A percentile compares a stretch with the other conserved stretches of the same genome.
phyloP scores from a whole-genome alignment of 1,284 basidiomycete genomes.

The Ustilago sp. region DNA sequence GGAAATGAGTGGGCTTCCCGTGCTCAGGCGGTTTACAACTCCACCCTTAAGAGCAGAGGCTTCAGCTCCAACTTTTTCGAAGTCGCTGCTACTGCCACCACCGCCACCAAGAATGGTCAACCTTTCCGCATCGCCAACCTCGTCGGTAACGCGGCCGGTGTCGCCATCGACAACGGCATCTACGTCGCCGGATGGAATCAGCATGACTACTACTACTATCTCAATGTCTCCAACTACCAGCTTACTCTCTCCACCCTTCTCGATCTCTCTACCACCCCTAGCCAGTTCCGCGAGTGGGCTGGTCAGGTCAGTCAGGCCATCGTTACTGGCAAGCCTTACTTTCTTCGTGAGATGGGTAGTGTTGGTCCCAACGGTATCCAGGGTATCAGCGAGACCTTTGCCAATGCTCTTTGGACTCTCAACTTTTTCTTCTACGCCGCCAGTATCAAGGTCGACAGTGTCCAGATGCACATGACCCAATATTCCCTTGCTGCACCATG shows the following conservation, averaged over 20 bases:
- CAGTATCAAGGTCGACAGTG: conserved; percentile 50
- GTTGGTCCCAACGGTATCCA: conserved; percentile 55
- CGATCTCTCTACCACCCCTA: conserved; percentile 43
- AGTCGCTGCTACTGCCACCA: conserved; percentile 58
- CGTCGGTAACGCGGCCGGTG: conserved; percentile 46
- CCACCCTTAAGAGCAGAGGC: conserved; percentile 35
- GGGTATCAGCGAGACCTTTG: conserved; percentile 60
- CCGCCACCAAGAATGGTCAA: conserved; percentile 53
- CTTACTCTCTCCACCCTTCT: conserved; percentile 46
- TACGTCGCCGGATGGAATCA: conserved; percentile 63
- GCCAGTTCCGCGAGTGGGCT: conserved; percentile 54
- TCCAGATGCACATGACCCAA: conserved; percentile 63
- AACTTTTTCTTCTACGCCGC: conserved; percentile 63
- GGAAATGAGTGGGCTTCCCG: conserved; percentile 50
- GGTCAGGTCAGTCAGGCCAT: conserved; percentile 45
- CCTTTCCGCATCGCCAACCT: conserved; percentile 55
- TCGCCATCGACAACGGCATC: conserved; percentile 57
- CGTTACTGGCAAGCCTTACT: conserved; percentile 60
- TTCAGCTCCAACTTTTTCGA: conserved; percentile 57
- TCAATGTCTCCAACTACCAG: conserved; percentile 44
- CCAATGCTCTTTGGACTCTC: conserved; percentile 59
- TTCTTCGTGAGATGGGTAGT: conserved; percentile 60
- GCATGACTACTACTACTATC: conserved; percentile 64
- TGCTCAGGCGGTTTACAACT: conserved; percentile 46
- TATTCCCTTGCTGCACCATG: conserved; percentile 52